These are phyloP conservation scores for Prunus fruticosa DNA, from an alignment of 306 rosid genomes.

Conservation along the genomic window DNA sequence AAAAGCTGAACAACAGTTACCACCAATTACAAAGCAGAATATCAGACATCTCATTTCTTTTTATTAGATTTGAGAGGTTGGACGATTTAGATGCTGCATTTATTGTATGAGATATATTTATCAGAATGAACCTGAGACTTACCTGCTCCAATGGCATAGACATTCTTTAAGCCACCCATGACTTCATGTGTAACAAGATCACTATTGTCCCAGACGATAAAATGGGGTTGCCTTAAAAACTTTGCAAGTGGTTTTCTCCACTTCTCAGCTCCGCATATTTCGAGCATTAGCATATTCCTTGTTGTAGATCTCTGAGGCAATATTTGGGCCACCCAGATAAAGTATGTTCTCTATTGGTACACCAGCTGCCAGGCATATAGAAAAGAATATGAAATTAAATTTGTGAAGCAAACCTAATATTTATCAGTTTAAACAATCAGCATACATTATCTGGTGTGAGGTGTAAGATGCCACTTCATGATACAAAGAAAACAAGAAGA, in stretches of 20 bases:
- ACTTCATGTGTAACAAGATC: constrained; percentile 94
- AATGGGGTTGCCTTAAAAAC: constrained; percentile 83
- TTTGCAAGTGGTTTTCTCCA: constrained; percentile 90
- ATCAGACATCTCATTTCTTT: not conserved
- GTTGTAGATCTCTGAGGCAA: constrained; percentile 89
- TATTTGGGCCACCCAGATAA: constrained; percentile 94
- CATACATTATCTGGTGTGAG: no score
- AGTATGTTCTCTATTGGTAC: constrained; percentile 86
- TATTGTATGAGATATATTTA: not conserved
- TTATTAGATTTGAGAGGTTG: not conserved
- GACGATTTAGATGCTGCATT: not conserved
- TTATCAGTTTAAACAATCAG: no score
- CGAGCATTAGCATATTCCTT: constrained; percentile 97
- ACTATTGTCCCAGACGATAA: constrained; percentile 92
- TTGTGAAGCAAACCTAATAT: not conserved
- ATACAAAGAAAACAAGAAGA: no score
- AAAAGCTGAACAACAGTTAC: not conserved
- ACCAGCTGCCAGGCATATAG: constrained; percentile 50
- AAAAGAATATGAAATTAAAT: not conserved
- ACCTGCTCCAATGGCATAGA: constrained; percentile 97
- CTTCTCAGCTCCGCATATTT: constrained; percentile 90
- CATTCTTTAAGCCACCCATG: constrained; percentile 98
- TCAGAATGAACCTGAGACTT: constrained; percentile 21
- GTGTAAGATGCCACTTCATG: no score
- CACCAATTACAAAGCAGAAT: not conserved